These are phyloP conservation scores for Avena sativa DNA, from an alignment of 176 grass and related monocot genomes.

Conservation along the genomic window DNA sequence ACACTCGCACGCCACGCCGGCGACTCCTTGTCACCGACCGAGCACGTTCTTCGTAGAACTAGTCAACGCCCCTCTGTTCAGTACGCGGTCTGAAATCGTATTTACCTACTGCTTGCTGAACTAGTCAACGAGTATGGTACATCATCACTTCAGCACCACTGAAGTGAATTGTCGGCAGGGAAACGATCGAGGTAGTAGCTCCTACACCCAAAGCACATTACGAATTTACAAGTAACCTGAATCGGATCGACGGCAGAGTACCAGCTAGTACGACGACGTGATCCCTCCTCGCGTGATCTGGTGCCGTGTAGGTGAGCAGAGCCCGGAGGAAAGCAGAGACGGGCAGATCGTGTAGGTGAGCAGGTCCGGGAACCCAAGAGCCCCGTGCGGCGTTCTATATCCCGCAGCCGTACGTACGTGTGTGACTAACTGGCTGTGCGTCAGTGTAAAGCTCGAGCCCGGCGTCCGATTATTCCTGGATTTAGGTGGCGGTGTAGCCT, in stretches of 20 bases:
- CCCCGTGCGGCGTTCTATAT: background rate
- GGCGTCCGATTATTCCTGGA: conserved; percentile 3
- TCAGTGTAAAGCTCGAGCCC: background rate
- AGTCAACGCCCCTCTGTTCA: background rate
- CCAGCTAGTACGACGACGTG: background rate
- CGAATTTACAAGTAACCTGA: background rate
- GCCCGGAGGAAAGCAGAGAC: conserved; percentile 54
- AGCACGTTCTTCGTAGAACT: background rate
- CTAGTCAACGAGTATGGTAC: too few species aligned
- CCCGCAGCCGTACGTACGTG: background rate
- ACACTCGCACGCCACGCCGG: background rate
- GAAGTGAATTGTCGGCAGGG: background rate
- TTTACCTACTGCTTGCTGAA: too few species aligned
- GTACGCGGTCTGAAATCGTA: background rate
- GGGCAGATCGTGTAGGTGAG: conserved; percentile 46
- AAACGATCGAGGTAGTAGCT: background rate
- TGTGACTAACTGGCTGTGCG: background rate
- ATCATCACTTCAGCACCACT: too few species aligned
- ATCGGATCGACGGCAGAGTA: background rate
- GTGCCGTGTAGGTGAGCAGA: conserved; percentile 50
- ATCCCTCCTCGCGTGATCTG: background rate
- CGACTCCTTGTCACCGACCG: background rate
- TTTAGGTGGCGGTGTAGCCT: conserved; percentile 41
- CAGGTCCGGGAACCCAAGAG: conserved; percentile 35
- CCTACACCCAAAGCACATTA: background rate